Percentiles rank a stretch among this genome's conserved stretches.
These are phyloP conservation scores for Ustilago sp. DNA, from an alignment of 1,284 basidiomycete species.

Conservation along the genomic window DNA sequence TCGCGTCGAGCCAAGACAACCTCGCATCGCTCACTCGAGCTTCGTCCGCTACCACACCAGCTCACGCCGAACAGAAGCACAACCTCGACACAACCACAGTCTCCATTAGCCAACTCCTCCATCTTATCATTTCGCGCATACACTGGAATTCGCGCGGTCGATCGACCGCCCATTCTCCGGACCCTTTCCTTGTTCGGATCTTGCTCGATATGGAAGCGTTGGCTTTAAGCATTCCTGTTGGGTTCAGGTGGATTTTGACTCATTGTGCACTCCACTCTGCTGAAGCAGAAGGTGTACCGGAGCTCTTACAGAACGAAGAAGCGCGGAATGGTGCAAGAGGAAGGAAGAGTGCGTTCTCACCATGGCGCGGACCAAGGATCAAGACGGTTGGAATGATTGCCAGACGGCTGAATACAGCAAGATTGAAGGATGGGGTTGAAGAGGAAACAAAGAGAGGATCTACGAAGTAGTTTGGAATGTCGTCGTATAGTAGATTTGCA, in stretches of 20 bases:
- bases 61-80: background rate
- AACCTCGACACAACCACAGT: background rate
- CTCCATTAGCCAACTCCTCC: conserved; percentile 11
- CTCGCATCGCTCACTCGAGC: background rate
- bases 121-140: conserved; percentile 12
- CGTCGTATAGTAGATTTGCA: background rate
- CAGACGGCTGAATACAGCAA: conserved; percentile 13
- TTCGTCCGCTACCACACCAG: background rate
- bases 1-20: background rate
- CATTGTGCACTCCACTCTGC: conserved; percentile 9
- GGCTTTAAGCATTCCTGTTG: conserved; percentile 27
- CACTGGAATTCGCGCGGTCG: conserved; percentile 34
- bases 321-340: background rate
- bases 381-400: conserved; percentile 34
- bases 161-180: conserved; percentile 17
- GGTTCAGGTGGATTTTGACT: conserved; percentile 31
- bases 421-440: background rate
- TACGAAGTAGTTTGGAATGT: background rate
- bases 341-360: conserved; percentile 12
- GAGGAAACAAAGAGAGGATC: background rate
- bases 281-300: background rate
- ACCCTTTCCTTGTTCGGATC: conserved; percentile 34
- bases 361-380: conserved; percentile 25
- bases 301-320: conserved; percentile 13
- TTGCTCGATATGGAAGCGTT: conserved; percentile 42